Percentiles rank a stretch among this genome's conserved stretches.
Evolutionary conservation across 2,329 filamentous ascomycete genomes (phyloP).

Genomic region (Hypoxylon sp.): DNA sequence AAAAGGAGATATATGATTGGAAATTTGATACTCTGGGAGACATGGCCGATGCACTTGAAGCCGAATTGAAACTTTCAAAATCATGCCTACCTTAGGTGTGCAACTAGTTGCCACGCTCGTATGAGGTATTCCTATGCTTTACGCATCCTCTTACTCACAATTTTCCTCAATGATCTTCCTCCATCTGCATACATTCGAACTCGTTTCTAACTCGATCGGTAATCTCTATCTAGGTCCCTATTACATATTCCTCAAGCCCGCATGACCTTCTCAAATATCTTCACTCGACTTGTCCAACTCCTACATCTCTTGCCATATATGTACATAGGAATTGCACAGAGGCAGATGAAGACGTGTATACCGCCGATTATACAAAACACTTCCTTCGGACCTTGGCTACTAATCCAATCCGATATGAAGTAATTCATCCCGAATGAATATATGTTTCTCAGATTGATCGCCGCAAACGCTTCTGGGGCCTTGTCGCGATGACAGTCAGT

Average conservation of each 20-base stretch:
- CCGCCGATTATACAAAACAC: constrained; percentile 56
- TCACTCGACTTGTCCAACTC: constrained; percentile 52
- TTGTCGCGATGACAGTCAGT: constrained; percentile 56
- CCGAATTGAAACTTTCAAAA: constrained; percentile 13
- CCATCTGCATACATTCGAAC: neutral
- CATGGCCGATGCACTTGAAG: constrained; percentile 71
- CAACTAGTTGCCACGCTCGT: neutral
- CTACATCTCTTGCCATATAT: constrained; percentile 55
- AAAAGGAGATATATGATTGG: constrained; percentile 63
- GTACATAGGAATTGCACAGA: constrained; percentile 55
- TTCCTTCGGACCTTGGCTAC: constrained; percentile 52
- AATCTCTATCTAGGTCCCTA: neutral
- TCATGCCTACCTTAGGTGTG: neutral
- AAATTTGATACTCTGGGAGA: constrained; percentile 71
- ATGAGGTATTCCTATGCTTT: neutral
- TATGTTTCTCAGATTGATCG: constrained; percentile 51
- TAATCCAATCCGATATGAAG: constrained; percentile 56
- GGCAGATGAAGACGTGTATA: constrained; percentile 55
- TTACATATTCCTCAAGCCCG: constrained; percentile 13
- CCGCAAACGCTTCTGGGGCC: constrained; percentile 53
- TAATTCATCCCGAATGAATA: constrained; percentile 57
- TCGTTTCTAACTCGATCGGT: neutral
- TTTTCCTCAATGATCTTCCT: neutral
- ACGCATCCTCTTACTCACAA: neutral
- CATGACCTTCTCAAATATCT: constrained; percentile 53